phyloP scores from a whole-genome alignment of 495 filamentous ascomycete species.

The Xylaria curta region DNA sequence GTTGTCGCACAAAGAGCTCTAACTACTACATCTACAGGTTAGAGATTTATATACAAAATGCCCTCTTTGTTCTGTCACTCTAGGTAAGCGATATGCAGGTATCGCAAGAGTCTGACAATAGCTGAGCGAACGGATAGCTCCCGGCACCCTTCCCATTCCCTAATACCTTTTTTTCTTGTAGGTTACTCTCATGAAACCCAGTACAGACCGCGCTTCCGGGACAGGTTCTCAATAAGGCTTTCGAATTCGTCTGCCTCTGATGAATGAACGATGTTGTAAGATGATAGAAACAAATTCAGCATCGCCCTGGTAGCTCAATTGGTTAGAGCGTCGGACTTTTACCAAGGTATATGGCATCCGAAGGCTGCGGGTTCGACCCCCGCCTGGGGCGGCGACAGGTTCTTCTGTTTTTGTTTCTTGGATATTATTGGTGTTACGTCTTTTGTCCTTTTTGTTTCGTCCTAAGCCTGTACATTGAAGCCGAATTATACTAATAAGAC shows the following conservation, averaged over 20 bases:
- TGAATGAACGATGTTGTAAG: not conserved
- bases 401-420: not conserved
- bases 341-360: conserved; percentile 32
- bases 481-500: not conserved
- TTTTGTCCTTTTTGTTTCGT: not conserved
- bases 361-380: conserved; percentile 47
- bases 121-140: not conserved
- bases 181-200: not conserved
- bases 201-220: not conserved
- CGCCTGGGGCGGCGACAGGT: conserved; percentile 36
- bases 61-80: too few relatives aligned
- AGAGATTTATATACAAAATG: too few relatives aligned
- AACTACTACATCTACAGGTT: too few relatives aligned
- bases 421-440: not conserved
- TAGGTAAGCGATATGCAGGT: too few relatives aligned
- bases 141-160: not conserved
- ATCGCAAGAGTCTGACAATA: too few relatives aligned
- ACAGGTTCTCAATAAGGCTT: not conserved
- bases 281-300: not conserved
- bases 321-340: conserved; percentile 48
- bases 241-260: not conserved
- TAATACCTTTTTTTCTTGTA: not conserved
- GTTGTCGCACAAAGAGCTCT: too few relatives aligned
- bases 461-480: not conserved
- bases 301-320: conserved; percentile 45